Evolutionary conservation across 2,329 filamentous ascomycete genomes (phyloP).

Genomic region (Pyrenochaeta sp.): DNA sequence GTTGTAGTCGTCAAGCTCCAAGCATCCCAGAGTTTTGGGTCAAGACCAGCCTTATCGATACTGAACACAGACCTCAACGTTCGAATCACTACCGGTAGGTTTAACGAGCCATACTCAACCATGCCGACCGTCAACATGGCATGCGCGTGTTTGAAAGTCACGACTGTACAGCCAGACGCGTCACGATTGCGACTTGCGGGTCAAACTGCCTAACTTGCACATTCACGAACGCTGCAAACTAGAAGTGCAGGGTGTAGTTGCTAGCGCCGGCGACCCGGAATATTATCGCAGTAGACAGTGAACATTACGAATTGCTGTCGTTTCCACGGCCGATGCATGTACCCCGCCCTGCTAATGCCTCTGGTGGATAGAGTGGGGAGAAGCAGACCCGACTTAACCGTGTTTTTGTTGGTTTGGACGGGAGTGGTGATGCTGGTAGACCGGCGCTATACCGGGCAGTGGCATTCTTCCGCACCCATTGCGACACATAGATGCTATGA

Average conservation of each 20-base stretch:
- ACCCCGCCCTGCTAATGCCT: constrained; percentile 22
- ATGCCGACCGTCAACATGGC: background rate
- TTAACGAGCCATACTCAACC: no score
- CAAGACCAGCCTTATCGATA: background rate
- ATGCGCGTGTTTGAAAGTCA: no score
- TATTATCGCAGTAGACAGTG: constrained; percentile 40
- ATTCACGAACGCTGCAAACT: constrained; percentile 77
- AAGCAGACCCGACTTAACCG: background rate
- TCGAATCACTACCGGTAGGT: no score
- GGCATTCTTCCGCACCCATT: background rate
- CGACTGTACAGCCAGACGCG: no score
- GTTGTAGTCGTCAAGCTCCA: constrained; percentile 2
- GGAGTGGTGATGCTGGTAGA: background rate
- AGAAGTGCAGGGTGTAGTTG: background rate
- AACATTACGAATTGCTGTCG: constrained; percentile 17
- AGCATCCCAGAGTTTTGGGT: background rate
- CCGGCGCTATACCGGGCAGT: background rate
- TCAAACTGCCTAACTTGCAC: constrained; percentile 75
- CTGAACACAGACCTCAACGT: background rate
- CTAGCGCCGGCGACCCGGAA: constrained; percentile 66
- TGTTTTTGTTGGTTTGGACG: background rate
- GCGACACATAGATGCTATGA: no score
- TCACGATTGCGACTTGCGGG: no score
- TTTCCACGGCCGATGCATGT: constrained; percentile 29
- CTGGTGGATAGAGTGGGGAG: constrained; percentile 5